These are phyloP conservation scores for Boletus tomentosulus DNA, from an alignment of 768 basidiomycete species.

Conservation along the genomic window DNA sequence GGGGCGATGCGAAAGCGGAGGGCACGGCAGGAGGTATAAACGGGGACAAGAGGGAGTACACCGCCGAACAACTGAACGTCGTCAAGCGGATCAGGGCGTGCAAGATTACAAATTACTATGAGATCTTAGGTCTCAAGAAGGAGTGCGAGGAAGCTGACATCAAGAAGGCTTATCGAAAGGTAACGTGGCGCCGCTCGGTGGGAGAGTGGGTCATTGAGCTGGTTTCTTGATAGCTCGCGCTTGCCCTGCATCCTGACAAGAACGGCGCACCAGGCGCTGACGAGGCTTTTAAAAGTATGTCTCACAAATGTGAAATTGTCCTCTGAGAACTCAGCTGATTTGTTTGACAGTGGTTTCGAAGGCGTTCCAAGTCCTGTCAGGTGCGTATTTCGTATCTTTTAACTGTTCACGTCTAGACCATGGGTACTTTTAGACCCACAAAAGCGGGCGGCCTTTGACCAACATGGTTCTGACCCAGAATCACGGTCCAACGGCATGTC, in stretches of 20 bases:
- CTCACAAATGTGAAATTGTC: neutral
- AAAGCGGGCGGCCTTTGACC: conserved; percentile 85
- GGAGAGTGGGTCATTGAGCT: conserved; percentile 6
- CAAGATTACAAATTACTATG: conserved; percentile 89
- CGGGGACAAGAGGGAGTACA: conserved; percentile 80
- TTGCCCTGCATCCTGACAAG: conserved; percentile 88
- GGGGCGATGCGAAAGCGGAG: conserved; percentile 39
- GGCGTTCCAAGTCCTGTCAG: conserved; percentile 92
- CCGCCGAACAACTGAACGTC: conserved; percentile 73
- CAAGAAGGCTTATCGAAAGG: conserved; percentile 97
- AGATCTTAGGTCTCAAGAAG: conserved; percentile 75
- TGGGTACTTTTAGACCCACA: conserved; percentile 56
- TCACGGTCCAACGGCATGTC: conserved; percentile 71
- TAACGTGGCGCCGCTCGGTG: conserved; percentile 34
- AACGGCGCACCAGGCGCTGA: conserved; percentile 98
- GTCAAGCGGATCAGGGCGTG: conserved; percentile 85
- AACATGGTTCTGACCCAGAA: conserved; percentile 85
- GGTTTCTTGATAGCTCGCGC: conserved; percentile 56
- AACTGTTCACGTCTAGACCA: conserved; percentile 4
- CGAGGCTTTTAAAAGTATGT: conserved; percentile 94
- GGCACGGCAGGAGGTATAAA: conserved; percentile 62
- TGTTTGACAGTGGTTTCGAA: conserved; percentile 82
- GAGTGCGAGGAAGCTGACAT: conserved; percentile 82
- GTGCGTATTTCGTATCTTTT: conserved; percentile 29
- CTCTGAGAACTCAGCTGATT: conserved; percentile 3